Evolutionary conservation across 192 early-diverging fungal genomes (phyloP).

Genomic region (Dissophora globulifera): DNA sequence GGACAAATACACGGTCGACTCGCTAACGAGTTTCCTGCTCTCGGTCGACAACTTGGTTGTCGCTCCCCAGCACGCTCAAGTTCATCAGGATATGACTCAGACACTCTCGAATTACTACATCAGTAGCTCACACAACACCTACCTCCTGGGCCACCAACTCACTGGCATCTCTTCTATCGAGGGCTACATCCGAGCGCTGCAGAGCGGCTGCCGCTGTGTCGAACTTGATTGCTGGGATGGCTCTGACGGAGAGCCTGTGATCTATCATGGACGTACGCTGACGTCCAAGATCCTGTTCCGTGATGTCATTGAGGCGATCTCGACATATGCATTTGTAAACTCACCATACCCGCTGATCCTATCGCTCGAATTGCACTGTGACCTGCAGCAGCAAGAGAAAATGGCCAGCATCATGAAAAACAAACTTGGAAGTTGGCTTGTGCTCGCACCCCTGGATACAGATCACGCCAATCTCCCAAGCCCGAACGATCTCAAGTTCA

Average conservation of each 20-base stretch:
- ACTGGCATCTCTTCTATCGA: conserved; percentile 83
- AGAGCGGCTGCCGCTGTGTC: conserved; percentile 89
- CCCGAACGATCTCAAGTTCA: conserved; percentile 72
- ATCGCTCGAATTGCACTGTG: conserved; percentile 88
- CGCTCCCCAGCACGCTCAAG: conserved; percentile 56
- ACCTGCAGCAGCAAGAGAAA: conserved; percentile 72
- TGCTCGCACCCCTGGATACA: conserved; percentile 56
- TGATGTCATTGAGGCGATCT: conserved; percentile 86
- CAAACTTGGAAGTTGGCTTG: conserved; percentile 75
- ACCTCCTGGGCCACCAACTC: conserved; percentile 87
- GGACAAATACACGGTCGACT: conserved; percentile 69
- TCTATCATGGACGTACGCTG: conserved; percentile 89
- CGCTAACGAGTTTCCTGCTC: conserved; percentile 72
- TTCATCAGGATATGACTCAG: conserved; percentile 73
- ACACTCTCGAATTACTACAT: conserved; percentile 86
- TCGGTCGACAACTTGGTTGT: conserved; percentile 71
- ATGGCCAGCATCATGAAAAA: conserved; percentile 78
- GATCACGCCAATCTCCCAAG: conserved; percentile 68
- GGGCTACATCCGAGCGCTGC: conserved; percentile 87
- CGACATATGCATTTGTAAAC: conserved; percentile 85
- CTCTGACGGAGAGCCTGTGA: conserved; percentile 74
- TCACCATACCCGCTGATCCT: conserved; percentile 87
- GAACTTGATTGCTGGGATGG: conserved; percentile 96
- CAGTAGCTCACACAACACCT: conserved; percentile 92
- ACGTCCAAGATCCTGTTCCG: conserved; percentile 83